Evolutionary conservation across 306 rosid genomes (phyloP), one percentile per base, ranked within the genome.

Genomic region (Fagus sylvatica): DNA sequence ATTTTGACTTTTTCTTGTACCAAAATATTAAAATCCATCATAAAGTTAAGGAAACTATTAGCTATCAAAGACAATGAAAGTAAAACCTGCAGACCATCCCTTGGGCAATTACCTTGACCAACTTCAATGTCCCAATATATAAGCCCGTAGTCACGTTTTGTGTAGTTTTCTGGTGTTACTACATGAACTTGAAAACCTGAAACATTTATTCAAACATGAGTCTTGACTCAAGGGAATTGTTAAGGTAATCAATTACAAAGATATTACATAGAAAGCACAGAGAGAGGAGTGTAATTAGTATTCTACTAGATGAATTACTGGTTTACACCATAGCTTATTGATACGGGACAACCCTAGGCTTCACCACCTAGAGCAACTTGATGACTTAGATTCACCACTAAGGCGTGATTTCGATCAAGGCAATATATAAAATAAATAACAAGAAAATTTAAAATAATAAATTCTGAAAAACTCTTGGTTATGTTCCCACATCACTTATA

Each of bases 81-180:
- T 61, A 87, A 83, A 90, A 95, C 99, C 99, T 95, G 99, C 84
- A 93, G 97, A 90, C 98, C 99, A 85, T 82, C 93, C 93, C 85
- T 86, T 83, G 99, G 98, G 89, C 87, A 91, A 93, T 95, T 98
- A 86, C 99, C 99, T 80, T 86, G 72, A 84, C 99, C 99, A 84
- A 90, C 89, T 85, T 86, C 93, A 69, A 85, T 84, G 88, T 95
- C 99, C 57, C 84, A 66, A 83, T 87, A 93, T 76, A 92, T 86
- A 49, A 95, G 99, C 70, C 99, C 99, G 0, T 98, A 93, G 56
- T 90, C 89, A 39, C 85, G 15, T 82, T 72, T 93, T 53, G 78
- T 65, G 83, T 93, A 93, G 82, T 75, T 48, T n/a, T 79, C 93
- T 19, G 98, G 67, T 60, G 96, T 62, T 75, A 93, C 64, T 30